These are phyloP conservation scores for Erysimum cheiri DNA, from an alignment of 441 rosid genomes.

Conservation along the genomic window DNA sequence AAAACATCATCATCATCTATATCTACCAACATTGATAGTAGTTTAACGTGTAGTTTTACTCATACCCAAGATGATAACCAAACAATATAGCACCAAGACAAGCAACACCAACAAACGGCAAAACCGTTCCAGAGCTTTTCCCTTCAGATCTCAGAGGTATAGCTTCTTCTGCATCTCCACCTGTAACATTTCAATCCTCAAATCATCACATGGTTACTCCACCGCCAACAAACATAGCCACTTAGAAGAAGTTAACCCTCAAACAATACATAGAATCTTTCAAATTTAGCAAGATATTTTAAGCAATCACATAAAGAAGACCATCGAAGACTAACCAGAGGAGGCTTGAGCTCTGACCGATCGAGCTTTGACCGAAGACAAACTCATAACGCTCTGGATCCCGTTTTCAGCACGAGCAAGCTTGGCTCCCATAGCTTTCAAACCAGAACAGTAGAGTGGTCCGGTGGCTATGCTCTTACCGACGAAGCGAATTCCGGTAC, in stretches of 20 bases:
- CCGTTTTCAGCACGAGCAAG: conserved; percentile 56
- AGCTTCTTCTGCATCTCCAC: conserved; percentile 66
- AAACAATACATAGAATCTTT: neutral
- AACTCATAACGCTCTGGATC: conserved; percentile 44
- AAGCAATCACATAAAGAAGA: conserved; percentile 1
- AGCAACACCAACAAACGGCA: conserved; percentile 93
- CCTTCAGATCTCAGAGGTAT: conserved; percentile 52
- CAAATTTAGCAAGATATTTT: neutral
- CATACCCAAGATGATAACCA: conserved; percentile 98
- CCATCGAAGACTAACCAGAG: conserved; percentile 57
- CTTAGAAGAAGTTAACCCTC: conserved; percentile 5
- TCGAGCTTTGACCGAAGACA: conserved; percentile 63
- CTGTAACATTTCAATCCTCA: conserved; percentile 46
- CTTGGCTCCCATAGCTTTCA: conserved; percentile 63
- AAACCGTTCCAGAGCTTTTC: conserved; percentile 72
- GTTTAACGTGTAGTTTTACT: conserved; percentile 21
- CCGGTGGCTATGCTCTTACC: conserved; percentile 10
- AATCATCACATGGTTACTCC: conserved; percentile 5
- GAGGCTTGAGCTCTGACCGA: conserved; percentile 71
- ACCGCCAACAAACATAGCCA: neutral
- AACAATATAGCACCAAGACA: conserved; percentile 94
- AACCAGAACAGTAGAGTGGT: conserved; percentile 41
- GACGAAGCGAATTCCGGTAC: conserved; percentile 39
- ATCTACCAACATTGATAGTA: conserved; percentile 6
- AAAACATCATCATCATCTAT: conserved; percentile 4